Conservation (phyloP, 192 early-diverging fungal species). For the Backusella liffmaniae region DNA sequence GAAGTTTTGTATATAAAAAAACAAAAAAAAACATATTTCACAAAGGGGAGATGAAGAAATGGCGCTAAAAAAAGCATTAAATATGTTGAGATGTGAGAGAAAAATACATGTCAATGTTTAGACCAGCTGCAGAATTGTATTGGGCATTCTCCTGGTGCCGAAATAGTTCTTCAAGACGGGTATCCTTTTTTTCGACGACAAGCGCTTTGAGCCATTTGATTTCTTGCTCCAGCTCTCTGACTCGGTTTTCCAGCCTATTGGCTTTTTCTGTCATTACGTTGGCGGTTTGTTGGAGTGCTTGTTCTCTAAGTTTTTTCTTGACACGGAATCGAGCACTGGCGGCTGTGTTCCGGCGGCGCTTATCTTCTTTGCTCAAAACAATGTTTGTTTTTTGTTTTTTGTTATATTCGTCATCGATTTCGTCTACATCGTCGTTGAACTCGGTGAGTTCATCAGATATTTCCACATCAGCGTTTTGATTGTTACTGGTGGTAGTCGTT, state of each 20-base stretch:
- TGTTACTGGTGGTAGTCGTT: neutral
- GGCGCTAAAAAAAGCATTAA: neutral
- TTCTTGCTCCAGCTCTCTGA: constrained; percentile 86
- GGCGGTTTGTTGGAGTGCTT: constrained; percentile 79
- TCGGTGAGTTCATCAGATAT: neutral
- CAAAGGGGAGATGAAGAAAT: neutral
- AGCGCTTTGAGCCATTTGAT: constrained; percentile 73
- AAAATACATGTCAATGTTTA: neutral
- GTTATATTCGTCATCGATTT: neutral
- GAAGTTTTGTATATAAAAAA: neutral
- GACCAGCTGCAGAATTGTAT: neutral
- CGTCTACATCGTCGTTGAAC: neutral
- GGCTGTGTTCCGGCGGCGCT: constrained; percentile 89
- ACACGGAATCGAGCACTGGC: constrained; percentile 92
- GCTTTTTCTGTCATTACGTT: constrained; percentile 77
- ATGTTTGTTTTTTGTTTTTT: neutral
- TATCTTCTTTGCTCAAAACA: constrained; percentile 68
- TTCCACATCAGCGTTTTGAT: neutral
- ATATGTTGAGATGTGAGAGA: neutral
- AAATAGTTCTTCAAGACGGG: constrained; percentile 3
- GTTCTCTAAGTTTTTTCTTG: constrained; percentile 91
- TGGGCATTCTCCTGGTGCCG: neutral
- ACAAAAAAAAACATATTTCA: constrained; percentile 13
- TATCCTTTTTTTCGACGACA: constrained; percentile 39
- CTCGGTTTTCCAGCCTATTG: constrained; percentile 70